Conservation (phyloP, 495 filamentous ascomycete genomes). For the Jackrogersella multiformis region DNA sequence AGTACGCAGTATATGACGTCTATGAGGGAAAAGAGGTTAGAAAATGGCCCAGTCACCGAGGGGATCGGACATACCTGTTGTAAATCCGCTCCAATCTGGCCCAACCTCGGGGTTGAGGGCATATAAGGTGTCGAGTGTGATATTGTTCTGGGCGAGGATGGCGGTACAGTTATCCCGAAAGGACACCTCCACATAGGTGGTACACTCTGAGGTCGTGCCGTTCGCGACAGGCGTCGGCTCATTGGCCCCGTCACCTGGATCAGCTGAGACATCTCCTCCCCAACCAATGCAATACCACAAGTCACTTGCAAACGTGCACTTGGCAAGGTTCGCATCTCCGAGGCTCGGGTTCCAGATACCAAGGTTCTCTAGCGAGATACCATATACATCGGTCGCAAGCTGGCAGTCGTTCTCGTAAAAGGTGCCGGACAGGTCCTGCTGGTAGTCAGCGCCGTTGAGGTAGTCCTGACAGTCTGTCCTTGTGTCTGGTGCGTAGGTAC, state of each 20-base stretch:
- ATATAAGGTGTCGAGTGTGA: too few relatives aligned
- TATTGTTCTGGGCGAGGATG: too few relatives aligned
- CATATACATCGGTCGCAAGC: neutral
- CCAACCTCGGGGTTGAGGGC: too few relatives aligned
- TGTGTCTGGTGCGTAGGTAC: too few relatives aligned
- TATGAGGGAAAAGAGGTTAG: too few relatives aligned
- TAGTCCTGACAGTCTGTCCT: conserved; percentile 3
- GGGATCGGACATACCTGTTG: too few relatives aligned
- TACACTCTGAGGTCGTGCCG: too few relatives aligned
- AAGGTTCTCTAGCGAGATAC: neutral
- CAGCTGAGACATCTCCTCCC: neutral
- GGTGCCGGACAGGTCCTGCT: neutral
- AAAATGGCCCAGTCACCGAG: too few relatives aligned
- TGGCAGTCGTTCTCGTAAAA: neutral
- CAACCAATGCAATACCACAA: conserved; percentile 63
- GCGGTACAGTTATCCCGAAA: too few relatives aligned
- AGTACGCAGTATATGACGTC: too few relatives aligned
- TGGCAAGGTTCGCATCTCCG: conserved; percentile 34
- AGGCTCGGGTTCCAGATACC: neutral
- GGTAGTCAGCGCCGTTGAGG: neutral
- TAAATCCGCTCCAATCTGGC: too few relatives aligned
- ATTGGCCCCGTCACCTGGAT: neutral
- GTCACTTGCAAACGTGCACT: conserved; percentile 60
- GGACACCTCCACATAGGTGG: too few relatives aligned
- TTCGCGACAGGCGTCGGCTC: neutral